These are phyloP conservation scores for Durotheca rogersii DNA, from an alignment of 495 filamentous ascomycete species.

Conservation along the genomic window DNA sequence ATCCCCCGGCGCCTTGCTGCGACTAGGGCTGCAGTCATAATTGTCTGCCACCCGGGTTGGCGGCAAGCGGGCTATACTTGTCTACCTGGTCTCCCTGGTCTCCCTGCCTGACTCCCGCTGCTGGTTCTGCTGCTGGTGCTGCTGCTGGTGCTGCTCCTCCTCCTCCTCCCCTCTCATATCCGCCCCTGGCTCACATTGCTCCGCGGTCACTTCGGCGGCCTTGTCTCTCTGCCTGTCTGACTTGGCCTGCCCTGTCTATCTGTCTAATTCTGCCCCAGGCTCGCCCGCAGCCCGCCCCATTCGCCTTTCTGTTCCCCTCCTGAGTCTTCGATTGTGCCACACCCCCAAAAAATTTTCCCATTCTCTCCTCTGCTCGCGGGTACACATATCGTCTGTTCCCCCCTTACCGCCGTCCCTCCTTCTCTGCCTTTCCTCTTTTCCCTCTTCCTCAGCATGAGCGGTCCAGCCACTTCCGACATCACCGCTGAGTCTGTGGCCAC, in stretches of 20 bases:
- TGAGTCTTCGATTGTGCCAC: slow-evolving; percentile 34
- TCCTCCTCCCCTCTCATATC: slow-evolving; percentile 8
- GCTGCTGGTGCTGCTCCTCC: no score
- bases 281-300: slow-evolving; percentile 18
- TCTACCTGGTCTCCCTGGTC: neutral
- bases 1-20: slow-evolving; percentile 8
- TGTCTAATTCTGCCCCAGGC: slow-evolving; percentile 23
- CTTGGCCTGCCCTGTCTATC: slow-evolving; percentile 20
- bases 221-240: slow-evolving; percentile 36
- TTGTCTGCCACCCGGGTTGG: slow-evolving; percentile 27
- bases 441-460: slow-evolving; percentile 53
- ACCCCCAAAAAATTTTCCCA: slow-evolving; percentile 38
- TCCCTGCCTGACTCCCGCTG: neutral
- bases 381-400: slow-evolving; percentile 36
- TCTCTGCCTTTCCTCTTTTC: slow-evolving; percentile 34
- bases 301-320: slow-evolving; percentile 33
- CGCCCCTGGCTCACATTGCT: slow-evolving; percentile 22
- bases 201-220: slow-evolving; percentile 32
- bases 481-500: slow-evolving; percentile 35
- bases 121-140: no score
- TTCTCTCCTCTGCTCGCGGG: slow-evolving; percentile 21
- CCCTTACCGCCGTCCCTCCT: slow-evolving; percentile 36
- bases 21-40: slow-evolving; percentile 17
- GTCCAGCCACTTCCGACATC: slow-evolving; percentile 40
- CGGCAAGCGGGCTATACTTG: slow-evolving; percentile 10